These are phyloP conservation scores for Plasmodium vivax DNA, from an alignment of 169 alveolate species.

Conservation along the genomic window DNA sequence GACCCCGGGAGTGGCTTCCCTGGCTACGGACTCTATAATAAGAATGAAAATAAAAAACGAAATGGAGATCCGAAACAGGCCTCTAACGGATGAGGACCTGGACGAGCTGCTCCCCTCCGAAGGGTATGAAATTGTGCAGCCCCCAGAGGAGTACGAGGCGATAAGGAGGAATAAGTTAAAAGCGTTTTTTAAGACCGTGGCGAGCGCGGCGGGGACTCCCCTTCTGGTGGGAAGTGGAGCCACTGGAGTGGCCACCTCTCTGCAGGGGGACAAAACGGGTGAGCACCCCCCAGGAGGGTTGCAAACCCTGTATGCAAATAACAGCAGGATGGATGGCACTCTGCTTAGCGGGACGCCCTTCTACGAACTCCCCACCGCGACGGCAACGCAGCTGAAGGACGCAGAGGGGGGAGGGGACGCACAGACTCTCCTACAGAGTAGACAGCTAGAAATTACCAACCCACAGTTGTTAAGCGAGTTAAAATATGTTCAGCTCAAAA, in stretches of 20 bases:
- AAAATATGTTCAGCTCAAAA: slow-evolving; percentile 91
- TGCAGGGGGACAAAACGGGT: neutral
- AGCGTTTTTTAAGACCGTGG: slow-evolving; percentile 60
- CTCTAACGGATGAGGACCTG: slow-evolving; percentile 96
- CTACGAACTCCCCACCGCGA: slow-evolving; percentile 12
- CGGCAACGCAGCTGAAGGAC: neutral
- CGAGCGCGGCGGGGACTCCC: neutral
- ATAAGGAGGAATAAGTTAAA: slow-evolving; percentile 77
- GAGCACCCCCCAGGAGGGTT: neutral
- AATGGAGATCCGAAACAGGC: slow-evolving; percentile 80
- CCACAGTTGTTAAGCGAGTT: slow-evolving; percentile 68
- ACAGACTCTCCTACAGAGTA: slow-evolving; percentile 33
- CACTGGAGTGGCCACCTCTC: neutral
- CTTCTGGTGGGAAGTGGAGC: slow-evolving; percentile 62
- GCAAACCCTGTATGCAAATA: neutral
- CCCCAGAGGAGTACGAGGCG: slow-evolving; percentile 91
- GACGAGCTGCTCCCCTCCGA: slow-evolving; percentile 93
- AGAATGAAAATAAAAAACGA: slow-evolving; percentile 66
- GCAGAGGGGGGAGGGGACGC: slow-evolving; percentile 39
- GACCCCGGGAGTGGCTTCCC: neutral
- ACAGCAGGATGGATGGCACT: slow-evolving; percentile 20
- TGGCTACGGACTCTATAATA: neutral
- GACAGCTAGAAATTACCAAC: slow-evolving; percentile 60
- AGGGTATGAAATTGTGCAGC: slow-evolving; percentile 92
- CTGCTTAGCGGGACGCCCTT: slow-evolving; percentile 44